Evolutionary conservation across 1,139 yeast genomes (phyloP).

Genomic region (Candida gigantensis): DNA sequence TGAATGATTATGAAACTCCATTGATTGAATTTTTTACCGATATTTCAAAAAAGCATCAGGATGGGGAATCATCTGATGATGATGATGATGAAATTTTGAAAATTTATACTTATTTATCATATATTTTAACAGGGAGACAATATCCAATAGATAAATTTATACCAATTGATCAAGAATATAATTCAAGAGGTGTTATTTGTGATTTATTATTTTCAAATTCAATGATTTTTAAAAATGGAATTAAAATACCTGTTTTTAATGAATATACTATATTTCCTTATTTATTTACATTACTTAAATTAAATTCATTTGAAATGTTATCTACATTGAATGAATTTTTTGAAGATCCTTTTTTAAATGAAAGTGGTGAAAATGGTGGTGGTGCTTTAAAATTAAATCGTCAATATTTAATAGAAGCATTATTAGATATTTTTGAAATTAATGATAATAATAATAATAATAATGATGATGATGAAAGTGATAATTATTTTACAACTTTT

Average conservation of each 20-base stretch:
- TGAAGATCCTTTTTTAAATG: slow-evolving; percentile 69
- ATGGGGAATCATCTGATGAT: too few species aligned
- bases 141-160: slow-evolving; percentile 69
- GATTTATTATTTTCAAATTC: slow-evolving; percentile 47
- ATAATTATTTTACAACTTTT: slow-evolving; percentile 28
- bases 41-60: slow-evolving; percentile 25
- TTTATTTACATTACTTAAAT: slow-evolving; percentile 47
- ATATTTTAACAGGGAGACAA: slow-evolving; percentile 71
- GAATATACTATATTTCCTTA: slow-evolving; percentile 59
- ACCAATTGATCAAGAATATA: slow-evolving; percentile 21
- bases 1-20: slow-evolving; percentile 71
- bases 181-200: slow-evolving; percentile 52
- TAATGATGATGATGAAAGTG: too few species aligned
- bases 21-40: slow-evolving; percentile 54
- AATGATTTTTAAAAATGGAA: slow-evolving; percentile 3
- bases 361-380: too few species aligned
- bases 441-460: slow-evolving; percentile 27
- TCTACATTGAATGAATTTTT: slow-evolving; percentile 73
- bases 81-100: slow-evolving; percentile 29
- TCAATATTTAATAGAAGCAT: slow-evolving; percentile 66
- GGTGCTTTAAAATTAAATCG: slow-evolving; percentile 54
- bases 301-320: slow-evolving; percentile 58
- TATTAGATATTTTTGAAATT: slow-evolving; percentile 52
- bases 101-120: slow-evolving; percentile 64
- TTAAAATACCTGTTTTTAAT: slow-evolving; percentile 13